Evolutionary conservation across 176 grass and related monocot species (phyloP).

Genomic region (Dactylis glomerata): DNA sequence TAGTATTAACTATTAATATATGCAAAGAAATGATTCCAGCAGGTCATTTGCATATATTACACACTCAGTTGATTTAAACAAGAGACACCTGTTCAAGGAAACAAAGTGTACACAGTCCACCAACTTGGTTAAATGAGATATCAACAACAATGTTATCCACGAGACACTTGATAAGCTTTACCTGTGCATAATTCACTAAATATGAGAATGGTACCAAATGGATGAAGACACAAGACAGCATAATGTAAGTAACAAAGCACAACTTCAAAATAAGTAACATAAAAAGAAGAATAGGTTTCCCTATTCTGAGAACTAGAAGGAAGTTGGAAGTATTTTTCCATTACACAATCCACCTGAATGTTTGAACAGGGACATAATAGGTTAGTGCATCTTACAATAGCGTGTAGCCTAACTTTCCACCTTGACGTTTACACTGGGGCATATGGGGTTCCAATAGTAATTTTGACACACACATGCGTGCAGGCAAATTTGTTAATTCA

Average conservation of each 20-base stretch:
- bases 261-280: background rate
- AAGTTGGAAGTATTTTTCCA: background rate
- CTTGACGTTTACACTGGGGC: background rate
- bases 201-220: constrained; percentile 17
- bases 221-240: background rate
- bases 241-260: constrained; percentile 1
- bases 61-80: constrained; percentile 23
- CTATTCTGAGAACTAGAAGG: constrained; percentile 1
- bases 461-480: background rate
- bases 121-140: constrained; percentile 97
- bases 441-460: constrained; percentile 17
- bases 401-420: background rate
- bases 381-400: background rate
- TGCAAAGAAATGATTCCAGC: background rate
- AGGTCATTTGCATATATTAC: background rate
- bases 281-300: background rate
- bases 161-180: constrained; percentile 96
- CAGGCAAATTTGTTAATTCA: constrained; percentile 13
- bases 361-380: background rate
- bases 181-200: constrained; percentile 52
- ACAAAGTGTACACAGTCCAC: constrained; percentile 94
- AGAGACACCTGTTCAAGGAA: constrained; percentile 82
- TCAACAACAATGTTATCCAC: constrained; percentile 98
- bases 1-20: background rate
- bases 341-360: background rate